Evolutionary conservation across 2,329 filamentous ascomycete genomes (phyloP), one percentile per base, ranked within the genome.

Genomic region (Colletotrichum cordylinicola): DNA sequence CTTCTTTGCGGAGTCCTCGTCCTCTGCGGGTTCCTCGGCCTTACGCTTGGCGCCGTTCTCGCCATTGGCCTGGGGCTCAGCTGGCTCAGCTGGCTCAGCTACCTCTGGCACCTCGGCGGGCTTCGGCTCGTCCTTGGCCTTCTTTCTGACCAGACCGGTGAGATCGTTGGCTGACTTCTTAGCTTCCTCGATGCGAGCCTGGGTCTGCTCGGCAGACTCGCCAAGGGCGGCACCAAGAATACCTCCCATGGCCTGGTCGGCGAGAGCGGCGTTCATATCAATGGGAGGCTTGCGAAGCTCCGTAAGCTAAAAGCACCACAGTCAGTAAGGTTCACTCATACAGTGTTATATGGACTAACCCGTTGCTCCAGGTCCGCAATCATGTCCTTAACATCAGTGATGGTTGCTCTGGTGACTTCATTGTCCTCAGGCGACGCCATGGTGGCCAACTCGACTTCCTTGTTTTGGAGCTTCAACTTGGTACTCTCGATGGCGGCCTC

Each of bases 331-430:
- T 21, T 52, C 7, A 16, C 18, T 33, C 6, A 15, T 24, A 13
- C 2, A 35, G 67, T 70, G 52, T 12, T 3, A 21, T 39, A 27
- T 16, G 6, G 39, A 37, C 90, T 84, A 86, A 94, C 92, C 78
- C 94, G 89, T 82, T 93, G 91, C 85, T 95, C 92, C 91, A 97
- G 95, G 79, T 97, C 95, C 69, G 90, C 89, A 64, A 96, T 90
- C 78, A 97, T 92, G 76, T 96, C 93, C 85, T 94, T 94, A 78
- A 95, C 93, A 77, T 97, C 94, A 69, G 88, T 85, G 76, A 97
- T 94, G 75, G 90, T 88, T 77, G 88, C 88, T 79, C 91, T 87
- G 56, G 90, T 90, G 77, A 91, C 81, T 66, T 94, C 93, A 78
- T 93, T 93, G 75, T 94, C 93, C 80, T 94, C 92, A 35, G 91